Evolutionary conservation across 768 basidiomycete species (phyloP).

Genomic region (Trametes coccinea): DNA sequence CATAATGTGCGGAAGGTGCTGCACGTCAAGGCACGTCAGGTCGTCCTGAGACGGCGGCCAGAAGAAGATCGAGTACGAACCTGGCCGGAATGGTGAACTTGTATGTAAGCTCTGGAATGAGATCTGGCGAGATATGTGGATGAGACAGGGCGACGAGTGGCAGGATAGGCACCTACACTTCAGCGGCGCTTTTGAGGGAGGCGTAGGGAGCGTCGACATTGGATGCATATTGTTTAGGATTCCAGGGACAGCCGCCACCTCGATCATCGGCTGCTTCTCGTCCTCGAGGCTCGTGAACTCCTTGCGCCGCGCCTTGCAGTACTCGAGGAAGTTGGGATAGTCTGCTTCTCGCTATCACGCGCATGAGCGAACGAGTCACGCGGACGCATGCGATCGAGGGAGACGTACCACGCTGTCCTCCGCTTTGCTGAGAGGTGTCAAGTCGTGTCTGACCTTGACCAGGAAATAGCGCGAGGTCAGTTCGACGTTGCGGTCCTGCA

Average conservation of each 20-base stretch:
- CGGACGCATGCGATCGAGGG: not conserved
- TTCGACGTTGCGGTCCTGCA: conserved; percentile 78
- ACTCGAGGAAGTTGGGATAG: conserved; percentile 65
- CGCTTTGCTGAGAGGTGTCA: conserved; percentile 74
- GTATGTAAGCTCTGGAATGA: conserved; percentile 82
- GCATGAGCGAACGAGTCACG: conserved; percentile 13
- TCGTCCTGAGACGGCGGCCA: not conserved
- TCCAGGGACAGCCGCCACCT: conserved; percentile 56
- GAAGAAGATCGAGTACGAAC: conserved; percentile 37
- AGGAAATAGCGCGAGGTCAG: conserved; percentile 71
- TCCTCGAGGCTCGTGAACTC: conserved; percentile 63
- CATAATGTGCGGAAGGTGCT: conserved; percentile 70
- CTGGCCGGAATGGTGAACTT: conserved; percentile 74
- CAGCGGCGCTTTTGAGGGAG: conserved; percentile 42
- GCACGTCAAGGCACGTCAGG: not conserved
- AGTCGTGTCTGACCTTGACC: conserved; percentile 56
- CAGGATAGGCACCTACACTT: conserved; percentile 54
- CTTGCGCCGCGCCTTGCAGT: conserved; percentile 61
- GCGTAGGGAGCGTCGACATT: conserved; percentile 40
- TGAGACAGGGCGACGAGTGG: no score
- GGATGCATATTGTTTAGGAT: conserved; percentile 64
- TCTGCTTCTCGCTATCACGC: conserved; percentile 54
- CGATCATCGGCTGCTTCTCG: conserved; percentile 69
- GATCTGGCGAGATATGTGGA: conserved; percentile 45
- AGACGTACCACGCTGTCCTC: conserved; percentile 60